Percentiles rank a stretch among this genome's conserved stretches.
Conservation (phyloP, 2,329 filamentous ascomycete species). For the Ceratocystis smalleyi region DNA sequence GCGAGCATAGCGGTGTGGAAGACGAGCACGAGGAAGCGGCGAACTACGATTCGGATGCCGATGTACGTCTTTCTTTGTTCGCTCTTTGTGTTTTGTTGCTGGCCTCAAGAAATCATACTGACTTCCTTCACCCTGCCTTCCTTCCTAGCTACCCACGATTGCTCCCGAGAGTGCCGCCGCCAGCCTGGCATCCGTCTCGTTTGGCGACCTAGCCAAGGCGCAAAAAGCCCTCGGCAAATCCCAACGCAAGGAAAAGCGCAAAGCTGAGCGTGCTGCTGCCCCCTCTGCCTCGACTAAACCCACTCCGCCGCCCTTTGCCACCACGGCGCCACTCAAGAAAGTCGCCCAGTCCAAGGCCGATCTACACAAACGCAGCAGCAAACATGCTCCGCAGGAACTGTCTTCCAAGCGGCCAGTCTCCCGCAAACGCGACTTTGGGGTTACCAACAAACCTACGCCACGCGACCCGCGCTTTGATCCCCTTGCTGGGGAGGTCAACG, state of each 20-base stretch:
- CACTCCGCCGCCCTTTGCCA: conserved; percentile 18
- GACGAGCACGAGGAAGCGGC: conserved; percentile 21
- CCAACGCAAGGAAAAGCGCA: conserved; percentile 21
- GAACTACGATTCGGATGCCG: conserved; percentile 15
- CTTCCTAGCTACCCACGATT: neutral
- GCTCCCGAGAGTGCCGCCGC: neutral
- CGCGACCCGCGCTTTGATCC: conserved; percentile 86
- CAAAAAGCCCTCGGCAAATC: conserved; percentile 46
- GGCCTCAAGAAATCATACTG: neutral
- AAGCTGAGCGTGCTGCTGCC: conserved; percentile 15
- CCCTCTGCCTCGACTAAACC: conserved; percentile 18
- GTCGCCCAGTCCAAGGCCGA: conserved; percentile 23
- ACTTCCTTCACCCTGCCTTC: neutral
- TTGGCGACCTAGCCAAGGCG: conserved; percentile 78
- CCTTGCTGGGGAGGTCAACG: conserved; percentile 36
- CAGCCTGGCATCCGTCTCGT: conserved; percentile 51
- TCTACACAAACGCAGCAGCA: conserved; percentile 30
- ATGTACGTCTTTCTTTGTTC: conserved; percentile 7
- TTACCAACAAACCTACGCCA: conserved; percentile 38
- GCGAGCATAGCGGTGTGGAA: conserved; percentile 22
- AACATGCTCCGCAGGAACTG: conserved; percentile 76
- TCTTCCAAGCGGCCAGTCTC: conserved; percentile 73
- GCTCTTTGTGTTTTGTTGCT: neutral
- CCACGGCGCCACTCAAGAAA: conserved; percentile 25
- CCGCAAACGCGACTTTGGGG: conserved; percentile 53